phyloP scores from a whole-genome alignment of 2,329 filamentous ascomycete genomes.

The Alternaria triticina region DNA sequence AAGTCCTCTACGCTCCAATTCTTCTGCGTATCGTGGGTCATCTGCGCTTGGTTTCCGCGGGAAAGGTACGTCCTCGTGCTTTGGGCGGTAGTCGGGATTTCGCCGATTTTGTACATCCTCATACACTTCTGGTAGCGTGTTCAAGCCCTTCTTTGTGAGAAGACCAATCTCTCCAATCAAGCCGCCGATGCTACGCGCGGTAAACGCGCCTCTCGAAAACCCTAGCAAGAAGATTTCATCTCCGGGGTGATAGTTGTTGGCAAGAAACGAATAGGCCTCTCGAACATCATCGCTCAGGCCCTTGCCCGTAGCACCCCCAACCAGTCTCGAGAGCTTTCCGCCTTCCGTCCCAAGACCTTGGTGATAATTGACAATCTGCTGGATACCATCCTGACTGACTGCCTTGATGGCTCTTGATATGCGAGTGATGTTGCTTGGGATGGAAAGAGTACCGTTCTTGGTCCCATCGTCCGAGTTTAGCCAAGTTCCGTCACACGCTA shows the following conservation, averaged over 20 bases:
- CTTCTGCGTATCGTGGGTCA: conserved; percentile 52
- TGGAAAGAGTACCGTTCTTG: conserved; percentile 51
- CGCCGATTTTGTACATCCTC: conserved; percentile 54
- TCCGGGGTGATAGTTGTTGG: conserved; percentile 60
- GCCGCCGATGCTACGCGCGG: conserved; percentile 52
- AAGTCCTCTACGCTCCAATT: conserved; percentile 47
- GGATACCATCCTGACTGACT: conserved; percentile 55
- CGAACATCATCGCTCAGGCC: conserved; percentile 57
- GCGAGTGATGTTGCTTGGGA: conserved; percentile 59
- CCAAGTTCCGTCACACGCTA: conserved; percentile 56
- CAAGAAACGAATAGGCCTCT: conserved; percentile 58
- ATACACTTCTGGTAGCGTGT: conserved; percentile 55
- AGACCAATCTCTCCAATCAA: conserved; percentile 56
- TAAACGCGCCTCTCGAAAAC: conserved; percentile 57
- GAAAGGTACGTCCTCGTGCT: conserved; percentile 55
- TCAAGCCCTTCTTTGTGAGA: conserved; percentile 55
- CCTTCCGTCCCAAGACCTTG: conserved; percentile 56
- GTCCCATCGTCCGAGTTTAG: conserved; percentile 56
- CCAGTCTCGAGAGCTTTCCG: conserved; percentile 50
- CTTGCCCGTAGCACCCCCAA: conserved; percentile 52
- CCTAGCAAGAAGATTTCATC: conserved; percentile 57
- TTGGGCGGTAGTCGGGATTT: conserved; percentile 53
- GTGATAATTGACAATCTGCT: conserved; percentile 60
- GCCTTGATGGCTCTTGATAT: conserved; percentile 58
- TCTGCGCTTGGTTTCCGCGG: conserved; percentile 54